phyloP scores from a whole-genome alignment of 2,329 filamentous ascomycete species.

The Aspergillus sp. region DNA sequence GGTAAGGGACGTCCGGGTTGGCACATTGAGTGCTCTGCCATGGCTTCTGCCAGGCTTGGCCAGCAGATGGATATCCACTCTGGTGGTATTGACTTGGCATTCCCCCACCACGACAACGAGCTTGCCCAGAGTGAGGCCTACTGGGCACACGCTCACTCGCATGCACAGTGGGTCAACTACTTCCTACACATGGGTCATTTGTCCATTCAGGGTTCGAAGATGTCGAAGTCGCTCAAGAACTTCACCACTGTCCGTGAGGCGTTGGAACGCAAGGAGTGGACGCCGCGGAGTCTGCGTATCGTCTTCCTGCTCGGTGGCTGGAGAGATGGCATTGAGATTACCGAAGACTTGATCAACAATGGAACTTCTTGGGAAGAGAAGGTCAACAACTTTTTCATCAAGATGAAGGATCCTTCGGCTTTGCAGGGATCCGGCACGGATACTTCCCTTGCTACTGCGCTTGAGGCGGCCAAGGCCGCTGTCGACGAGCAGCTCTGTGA shows the following conservation, averaged over 20 bases:
- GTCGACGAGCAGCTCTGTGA: slow-evolving; percentile 64
- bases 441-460: slow-evolving; percentile 39
- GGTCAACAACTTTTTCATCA: slow-evolving; percentile 64
- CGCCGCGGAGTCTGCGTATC: slow-evolving; percentile 70
- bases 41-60: slow-evolving; percentile 86
- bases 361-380: slow-evolving; percentile 74
- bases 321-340: slow-evolving; percentile 89
- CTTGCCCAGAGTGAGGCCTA: slow-evolving; percentile 86
- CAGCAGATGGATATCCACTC: slow-evolving; percentile 86
- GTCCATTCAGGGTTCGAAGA: slow-evolving; percentile 82
- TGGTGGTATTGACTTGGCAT: slow-evolving; percentile 82
- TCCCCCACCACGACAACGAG: slow-evolving; percentile 91
- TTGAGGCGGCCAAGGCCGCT: slow-evolving; percentile 50
- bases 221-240: slow-evolving; percentile 94
- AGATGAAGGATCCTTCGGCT: slow-evolving; percentile 44
- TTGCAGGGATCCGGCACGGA: slow-evolving; percentile 20
- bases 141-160: slow-evolving; percentile 46
- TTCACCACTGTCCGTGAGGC: slow-evolving; percentile 90
- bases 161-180: slow-evolving; percentile 82
- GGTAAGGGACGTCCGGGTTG: slow-evolving; percentile 82
- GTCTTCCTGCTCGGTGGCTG: slow-evolving; percentile 83
- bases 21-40: slow-evolving; percentile 96
- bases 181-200: slow-evolving; percentile 94
- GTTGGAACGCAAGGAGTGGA: slow-evolving; percentile 62
- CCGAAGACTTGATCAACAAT: slow-evolving; percentile 68